A percentile compares a stretch with the other conserved stretches of the same genome.
phyloP scores from a whole-genome alignment of 2,329 filamentous ascomycete genomes.

The Nannizzia gypsea region DNA sequence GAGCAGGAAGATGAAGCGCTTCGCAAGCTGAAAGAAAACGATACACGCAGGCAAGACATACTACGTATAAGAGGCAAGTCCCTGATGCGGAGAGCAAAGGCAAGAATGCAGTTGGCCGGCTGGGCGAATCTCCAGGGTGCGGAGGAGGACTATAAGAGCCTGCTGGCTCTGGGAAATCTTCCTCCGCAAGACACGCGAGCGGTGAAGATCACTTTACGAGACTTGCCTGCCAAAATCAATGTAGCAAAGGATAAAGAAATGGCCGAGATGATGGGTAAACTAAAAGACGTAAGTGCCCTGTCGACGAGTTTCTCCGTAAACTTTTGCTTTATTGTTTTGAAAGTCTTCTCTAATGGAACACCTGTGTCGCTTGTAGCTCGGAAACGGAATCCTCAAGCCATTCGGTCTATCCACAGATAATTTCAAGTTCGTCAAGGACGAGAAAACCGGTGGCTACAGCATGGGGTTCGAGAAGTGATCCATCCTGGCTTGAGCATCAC shows the following conservation, averaged over 20 bases:
- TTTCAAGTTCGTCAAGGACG: constrained; percentile 87
- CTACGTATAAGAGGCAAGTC: constrained; percentile 70
- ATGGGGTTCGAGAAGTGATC: constrained; percentile 58
- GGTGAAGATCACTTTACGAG: constrained; percentile 53
- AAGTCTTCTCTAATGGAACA: constrained; percentile 9
- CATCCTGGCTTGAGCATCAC: neutral
- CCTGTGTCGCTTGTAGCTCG: constrained; percentile 42
- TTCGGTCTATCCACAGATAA: constrained; percentile 91
- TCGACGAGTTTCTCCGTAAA: neutral
- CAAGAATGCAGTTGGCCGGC: constrained; percentile 56
- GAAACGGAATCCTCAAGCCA: constrained; percentile 81
- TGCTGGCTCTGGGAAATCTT: constrained; percentile 51
- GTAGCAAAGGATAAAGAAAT: constrained; percentile 76
- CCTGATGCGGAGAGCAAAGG: constrained; percentile 65
- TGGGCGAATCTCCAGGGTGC: constrained; percentile 74
- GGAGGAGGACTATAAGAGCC: constrained; percentile 63
- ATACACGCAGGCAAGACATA: constrained; percentile 50
- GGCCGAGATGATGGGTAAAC: constrained; percentile 93
- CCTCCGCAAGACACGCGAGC: constrained; percentile 54
- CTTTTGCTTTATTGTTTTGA: no score
- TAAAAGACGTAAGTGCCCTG: constrained; percentile 55
- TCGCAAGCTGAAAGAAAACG: constrained; percentile 31
- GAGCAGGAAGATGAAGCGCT: constrained; percentile 33
- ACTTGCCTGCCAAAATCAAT: constrained; percentile 58
- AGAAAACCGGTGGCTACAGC: constrained; percentile 80